Conservation (phyloP, 805 yeast species). For the Kuraishia hungarica region DNA sequence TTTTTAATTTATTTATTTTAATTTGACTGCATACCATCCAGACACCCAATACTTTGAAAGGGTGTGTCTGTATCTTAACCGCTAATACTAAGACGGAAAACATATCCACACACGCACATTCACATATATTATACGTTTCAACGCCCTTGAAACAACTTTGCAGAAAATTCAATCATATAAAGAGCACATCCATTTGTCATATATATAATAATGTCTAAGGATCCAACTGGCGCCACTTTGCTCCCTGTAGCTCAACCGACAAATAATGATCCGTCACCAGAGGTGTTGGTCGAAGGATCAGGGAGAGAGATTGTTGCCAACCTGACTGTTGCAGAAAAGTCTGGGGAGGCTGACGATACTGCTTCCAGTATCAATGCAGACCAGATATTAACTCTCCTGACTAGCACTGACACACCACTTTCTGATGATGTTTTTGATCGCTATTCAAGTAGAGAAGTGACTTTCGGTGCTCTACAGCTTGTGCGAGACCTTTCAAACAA, state of each 20-base stretch:
- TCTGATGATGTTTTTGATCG: not conserved
- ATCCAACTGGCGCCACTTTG: not conserved
- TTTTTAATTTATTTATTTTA: too few species aligned
- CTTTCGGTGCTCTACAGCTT: not conserved
- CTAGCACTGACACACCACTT: not conserved
- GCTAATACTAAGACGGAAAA: not conserved
- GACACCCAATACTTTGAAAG: not conserved
- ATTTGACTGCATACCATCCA: not conserved
- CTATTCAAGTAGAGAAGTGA: not conserved
- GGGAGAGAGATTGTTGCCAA: not conserved
- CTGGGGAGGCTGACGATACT: not conserved
- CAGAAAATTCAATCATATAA: too few species aligned
- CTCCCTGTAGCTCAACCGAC: not conserved
- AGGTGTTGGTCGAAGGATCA: not conserved
- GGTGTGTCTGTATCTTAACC: not conserved
- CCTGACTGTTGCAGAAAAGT: not conserved
- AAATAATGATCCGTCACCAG: not conserved
- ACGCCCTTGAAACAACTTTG: too few species aligned
- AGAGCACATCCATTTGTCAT: not conserved
- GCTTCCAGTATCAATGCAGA: not conserved
- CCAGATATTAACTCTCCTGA: not conserved
- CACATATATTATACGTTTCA: too few species aligned
- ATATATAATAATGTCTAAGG: not conserved
- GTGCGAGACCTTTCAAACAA: not conserved
- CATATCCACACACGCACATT: not conserved